These are phyloP conservation scores for Leptographium wingfieldii DNA, from an alignment of 2,329 filamentous ascomycete species.

Conservation along the genomic window DNA sequence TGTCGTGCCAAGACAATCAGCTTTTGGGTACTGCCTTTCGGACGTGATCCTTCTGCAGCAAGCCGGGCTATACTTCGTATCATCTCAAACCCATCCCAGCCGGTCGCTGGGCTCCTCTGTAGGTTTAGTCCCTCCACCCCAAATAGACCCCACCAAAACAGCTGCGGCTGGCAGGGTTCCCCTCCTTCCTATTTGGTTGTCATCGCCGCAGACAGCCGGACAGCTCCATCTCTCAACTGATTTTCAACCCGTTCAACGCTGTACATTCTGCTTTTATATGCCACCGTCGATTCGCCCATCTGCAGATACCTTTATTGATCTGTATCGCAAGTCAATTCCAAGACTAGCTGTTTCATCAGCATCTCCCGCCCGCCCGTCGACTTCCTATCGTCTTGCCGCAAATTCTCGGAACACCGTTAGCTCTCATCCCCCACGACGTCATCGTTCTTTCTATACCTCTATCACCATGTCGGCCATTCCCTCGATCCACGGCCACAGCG, in stretches of 20 bases:
- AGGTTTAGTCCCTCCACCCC: background rate
- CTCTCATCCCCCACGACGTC: background rate
- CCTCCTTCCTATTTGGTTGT: background rate
- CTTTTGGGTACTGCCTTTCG: background rate
- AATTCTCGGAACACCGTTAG: background rate
- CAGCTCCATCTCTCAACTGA: background rate
- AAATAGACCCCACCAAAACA: background rate
- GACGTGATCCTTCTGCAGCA: background rate
- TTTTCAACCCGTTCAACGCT: background rate
- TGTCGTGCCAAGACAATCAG: background rate
- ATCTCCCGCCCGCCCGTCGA: background rate
- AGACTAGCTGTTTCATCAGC: background rate
- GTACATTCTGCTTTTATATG: background rate
- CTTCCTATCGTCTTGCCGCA: background rate
- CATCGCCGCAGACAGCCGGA: background rate
- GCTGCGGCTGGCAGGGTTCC: background rate
- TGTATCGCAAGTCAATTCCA: background rate
- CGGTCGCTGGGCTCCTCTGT: background rate
- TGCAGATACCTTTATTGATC: background rate
- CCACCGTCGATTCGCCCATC: background rate
- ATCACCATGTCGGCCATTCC: slow-evolving; percentile 22
- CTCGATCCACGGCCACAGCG: slow-evolving; percentile 24
- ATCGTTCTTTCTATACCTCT: background rate
- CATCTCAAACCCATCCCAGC: too few species aligned
- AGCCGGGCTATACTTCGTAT: background rate